Evolutionary conservation across 2,329 filamentous ascomycete genomes (phyloP).

Genomic region (Trichoderma koningiopsis): DNA sequence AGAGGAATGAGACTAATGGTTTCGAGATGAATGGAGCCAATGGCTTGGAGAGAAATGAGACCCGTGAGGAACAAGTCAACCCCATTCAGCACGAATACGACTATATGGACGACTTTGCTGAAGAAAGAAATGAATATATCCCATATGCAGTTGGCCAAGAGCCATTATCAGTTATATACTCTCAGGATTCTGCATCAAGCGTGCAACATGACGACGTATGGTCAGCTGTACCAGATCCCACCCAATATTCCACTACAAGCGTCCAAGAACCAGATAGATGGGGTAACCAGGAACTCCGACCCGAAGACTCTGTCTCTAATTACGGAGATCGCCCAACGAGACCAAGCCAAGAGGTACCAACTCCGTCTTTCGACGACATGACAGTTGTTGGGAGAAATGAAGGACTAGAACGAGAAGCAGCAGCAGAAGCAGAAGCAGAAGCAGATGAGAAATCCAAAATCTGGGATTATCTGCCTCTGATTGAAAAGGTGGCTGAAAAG

Average conservation of each 20-base stretch:
- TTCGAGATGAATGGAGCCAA: background rate
- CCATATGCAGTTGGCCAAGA: background rate
- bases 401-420: background rate
- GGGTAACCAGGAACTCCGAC: conserved; percentile 7
- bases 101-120: background rate
- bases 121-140: background rate
- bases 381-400: background rate
- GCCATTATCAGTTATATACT: background rate
- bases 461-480: conserved; percentile 7
- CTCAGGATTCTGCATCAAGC: background rate
- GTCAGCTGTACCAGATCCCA: conserved; percentile 3
- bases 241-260: conserved; percentile 4
- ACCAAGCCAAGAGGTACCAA: background rate
- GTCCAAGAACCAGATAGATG: background rate
- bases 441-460: background rate
- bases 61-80: background rate
- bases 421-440: background rate
- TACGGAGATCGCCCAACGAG: background rate
- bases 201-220: background rate
- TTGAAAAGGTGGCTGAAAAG: conserved; percentile 11
- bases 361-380: background rate
- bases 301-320: conserved; percentile 7
- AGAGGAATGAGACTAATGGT: background rate
- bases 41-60: background rate
- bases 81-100: conserved; percentile 1